Evolutionary conservation across 2,329 filamentous ascomycete species (phyloP).

Genomic region (Westerdykella ornata): DNA sequence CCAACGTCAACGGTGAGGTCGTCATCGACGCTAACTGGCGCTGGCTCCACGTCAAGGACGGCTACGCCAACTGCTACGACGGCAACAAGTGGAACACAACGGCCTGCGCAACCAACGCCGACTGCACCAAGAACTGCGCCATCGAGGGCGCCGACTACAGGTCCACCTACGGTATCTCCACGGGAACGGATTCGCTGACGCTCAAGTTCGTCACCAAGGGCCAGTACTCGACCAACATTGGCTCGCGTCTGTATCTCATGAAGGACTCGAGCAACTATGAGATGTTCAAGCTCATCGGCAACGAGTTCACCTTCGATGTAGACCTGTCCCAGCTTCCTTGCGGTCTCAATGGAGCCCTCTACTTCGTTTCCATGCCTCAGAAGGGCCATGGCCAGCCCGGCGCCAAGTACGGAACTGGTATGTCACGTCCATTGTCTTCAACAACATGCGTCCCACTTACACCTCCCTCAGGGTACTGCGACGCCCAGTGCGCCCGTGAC

Average conservation of each 20-base stretch:
- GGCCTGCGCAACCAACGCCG: constrained; percentile 29
- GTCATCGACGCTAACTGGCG: constrained; percentile 44
- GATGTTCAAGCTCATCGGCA: constrained; percentile 33
- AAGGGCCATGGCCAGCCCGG: constrained; percentile 43
- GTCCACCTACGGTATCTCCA: constrained; percentile 43
- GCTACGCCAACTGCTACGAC: constrained; percentile 29
- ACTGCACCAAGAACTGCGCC: constrained; percentile 32
- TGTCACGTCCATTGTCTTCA: constrained; percentile 21
- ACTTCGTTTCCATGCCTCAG: constrained; percentile 51
- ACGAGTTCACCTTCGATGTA: constrained; percentile 37
- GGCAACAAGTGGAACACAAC: constrained; percentile 37
- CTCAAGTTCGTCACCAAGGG: constrained; percentile 52
- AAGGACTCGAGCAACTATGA: constrained; percentile 27
- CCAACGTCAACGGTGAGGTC: constrained; percentile 28
- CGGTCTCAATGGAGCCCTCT: constrained; percentile 55
- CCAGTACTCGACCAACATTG: constrained; percentile 36
- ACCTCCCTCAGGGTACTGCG: constrained; percentile 8
- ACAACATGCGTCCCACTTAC: not conserved
- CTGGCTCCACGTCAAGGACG: constrained; percentile 39
- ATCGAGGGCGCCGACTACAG: constrained; percentile 38
- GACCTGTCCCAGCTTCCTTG: constrained; percentile 57
- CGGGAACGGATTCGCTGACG: constrained; percentile 46
- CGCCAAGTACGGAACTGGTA: constrained; percentile 51
- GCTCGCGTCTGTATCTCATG: constrained; percentile 34
- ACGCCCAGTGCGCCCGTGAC: constrained; percentile 21